A percentile compares a stretch with the other conserved stretches of the same genome.
Conservation (phyloP, 306 rosid genomes). For the Cucurbita ficifolia region DNA sequence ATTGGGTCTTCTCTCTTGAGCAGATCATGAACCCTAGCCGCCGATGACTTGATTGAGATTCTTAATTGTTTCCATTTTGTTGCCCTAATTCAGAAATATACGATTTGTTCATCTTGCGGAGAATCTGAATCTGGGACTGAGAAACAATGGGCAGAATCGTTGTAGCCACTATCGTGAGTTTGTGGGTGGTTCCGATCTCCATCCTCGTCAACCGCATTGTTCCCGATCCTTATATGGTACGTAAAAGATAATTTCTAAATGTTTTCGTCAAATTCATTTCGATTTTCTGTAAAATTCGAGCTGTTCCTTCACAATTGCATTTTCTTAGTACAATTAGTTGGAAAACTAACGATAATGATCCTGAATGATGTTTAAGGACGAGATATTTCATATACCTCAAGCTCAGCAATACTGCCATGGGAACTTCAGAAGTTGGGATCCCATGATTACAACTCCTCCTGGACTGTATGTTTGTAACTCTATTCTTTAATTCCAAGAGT, state of each 20-base stretch:
- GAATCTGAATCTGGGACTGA: neutral
- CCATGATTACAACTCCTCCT: slow-evolving; percentile 94
- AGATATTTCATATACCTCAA: slow-evolving; percentile 81
- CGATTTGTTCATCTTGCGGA: neutral
- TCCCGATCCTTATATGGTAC: slow-evolving; percentile 79
- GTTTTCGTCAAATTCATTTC: neutral
- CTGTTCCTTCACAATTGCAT: neutral
- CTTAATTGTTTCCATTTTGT: neutral
- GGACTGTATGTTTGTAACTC: slow-evolving; percentile 53
- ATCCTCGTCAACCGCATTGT: slow-evolving; percentile 44
- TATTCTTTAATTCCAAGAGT: neutral
- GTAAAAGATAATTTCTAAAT: neutral
- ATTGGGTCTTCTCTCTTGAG: neutral
- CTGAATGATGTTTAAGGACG: slow-evolving; percentile 41
- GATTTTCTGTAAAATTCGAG: neutral
- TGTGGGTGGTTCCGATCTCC: slow-evolving; percentile 62
- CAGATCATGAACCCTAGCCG: slow-evolving; percentile 1
- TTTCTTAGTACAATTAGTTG: neutral
- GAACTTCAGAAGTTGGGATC: slow-evolving; percentile 89
- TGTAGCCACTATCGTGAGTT: slow-evolving; percentile 57
- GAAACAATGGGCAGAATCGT: slow-evolving; percentile 47
- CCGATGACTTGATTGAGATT: neutral
- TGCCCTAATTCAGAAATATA: neutral
- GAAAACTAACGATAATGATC: neutral
- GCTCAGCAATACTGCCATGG: slow-evolving; percentile 68